Evolutionary conservation across 2,329 filamentous ascomycete species (phyloP).

Genomic region (Xylaria sp.): DNA sequence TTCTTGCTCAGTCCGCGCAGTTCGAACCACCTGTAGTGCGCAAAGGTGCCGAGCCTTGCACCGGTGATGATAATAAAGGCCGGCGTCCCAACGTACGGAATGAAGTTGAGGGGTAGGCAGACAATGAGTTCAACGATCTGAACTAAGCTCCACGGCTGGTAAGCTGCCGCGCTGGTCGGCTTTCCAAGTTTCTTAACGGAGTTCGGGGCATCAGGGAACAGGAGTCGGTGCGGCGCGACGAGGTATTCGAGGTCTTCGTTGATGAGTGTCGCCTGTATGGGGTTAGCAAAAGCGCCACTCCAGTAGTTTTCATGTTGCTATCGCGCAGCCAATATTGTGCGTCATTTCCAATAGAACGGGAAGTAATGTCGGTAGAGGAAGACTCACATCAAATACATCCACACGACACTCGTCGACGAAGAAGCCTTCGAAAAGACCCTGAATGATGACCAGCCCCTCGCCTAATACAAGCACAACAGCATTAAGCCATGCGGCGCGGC

Average conservation of each 20-base stretch:
- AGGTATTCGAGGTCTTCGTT: constrained; percentile 77
- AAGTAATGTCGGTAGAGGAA: not conserved
- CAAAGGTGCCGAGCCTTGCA: constrained; percentile 85
- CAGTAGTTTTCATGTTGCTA: not conserved
- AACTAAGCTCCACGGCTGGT: constrained; percentile 89
- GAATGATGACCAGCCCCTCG: constrained; percentile 78
- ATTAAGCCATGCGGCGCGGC: constrained; percentile 87
- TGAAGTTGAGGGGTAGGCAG: constrained; percentile 84
- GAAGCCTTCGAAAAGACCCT: constrained; percentile 79
- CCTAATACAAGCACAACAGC: constrained; percentile 89
- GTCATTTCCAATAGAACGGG: not conserved
- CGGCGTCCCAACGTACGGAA: constrained; percentile 84
- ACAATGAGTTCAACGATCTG: constrained; percentile 88
- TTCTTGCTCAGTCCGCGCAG: constrained; percentile 79
- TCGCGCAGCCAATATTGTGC: not conserved
- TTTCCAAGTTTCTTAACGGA: constrained; percentile 85
- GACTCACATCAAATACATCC: constrained; percentile 82
- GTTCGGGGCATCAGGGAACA: constrained; percentile 74
- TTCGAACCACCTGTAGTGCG: constrained; percentile 92
- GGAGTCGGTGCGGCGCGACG: constrained; percentile 72
- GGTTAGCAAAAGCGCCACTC: constrained; percentile 28
- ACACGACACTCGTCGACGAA: constrained; percentile 83
- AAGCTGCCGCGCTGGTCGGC: constrained; percentile 79
- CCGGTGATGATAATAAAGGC: constrained; percentile 91
- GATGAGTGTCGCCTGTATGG: constrained; percentile 74